phyloP scores from a whole-genome alignment of 2,329 filamentous ascomycete genomes.

The Nigrograna mackinnonii region DNA sequence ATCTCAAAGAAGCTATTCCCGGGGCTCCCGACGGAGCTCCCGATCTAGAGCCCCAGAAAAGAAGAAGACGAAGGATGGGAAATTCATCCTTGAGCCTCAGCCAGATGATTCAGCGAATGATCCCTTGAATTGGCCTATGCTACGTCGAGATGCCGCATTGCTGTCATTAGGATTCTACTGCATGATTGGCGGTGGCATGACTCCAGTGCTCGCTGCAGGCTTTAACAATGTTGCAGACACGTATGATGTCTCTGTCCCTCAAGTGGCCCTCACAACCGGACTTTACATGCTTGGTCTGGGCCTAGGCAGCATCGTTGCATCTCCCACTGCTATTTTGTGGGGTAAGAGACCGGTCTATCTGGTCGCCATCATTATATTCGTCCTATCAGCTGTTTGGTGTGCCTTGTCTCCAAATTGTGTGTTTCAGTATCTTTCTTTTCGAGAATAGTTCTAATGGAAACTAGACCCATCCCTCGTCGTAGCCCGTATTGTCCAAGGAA shows the following conservation, averaged over 20 bases:
- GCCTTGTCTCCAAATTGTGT: slow-evolving; percentile 64
- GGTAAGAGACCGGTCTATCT: slow-evolving; percentile 94
- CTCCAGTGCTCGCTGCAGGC: slow-evolving; percentile 84
- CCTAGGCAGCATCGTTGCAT: slow-evolving; percentile 79
- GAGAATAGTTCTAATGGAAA: slow-evolving; percentile 1
- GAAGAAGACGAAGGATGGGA: slow-evolving; percentile 80
- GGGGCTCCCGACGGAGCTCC: slow-evolving; percentile 14
- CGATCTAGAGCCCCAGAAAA: slow-evolving; percentile 45
- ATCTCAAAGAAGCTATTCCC: slow-evolving; percentile 4
- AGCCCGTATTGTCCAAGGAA: slow-evolving; percentile 83
- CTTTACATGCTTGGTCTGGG: slow-evolving; percentile 94
- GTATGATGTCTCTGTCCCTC: slow-evolving; percentile 68
- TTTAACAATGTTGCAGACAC: slow-evolving; percentile 77
- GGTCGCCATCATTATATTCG: slow-evolving; percentile 74
- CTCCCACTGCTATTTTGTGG: slow-evolving; percentile 86
- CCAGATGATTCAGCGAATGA: slow-evolving; percentile 90
- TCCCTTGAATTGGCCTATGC: slow-evolving; percentile 86
- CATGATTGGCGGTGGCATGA: slow-evolving; percentile 91
- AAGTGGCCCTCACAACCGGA: slow-evolving; percentile 85
- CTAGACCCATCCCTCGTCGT: slow-evolving; percentile 71
- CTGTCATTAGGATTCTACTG: slow-evolving; percentile 88
- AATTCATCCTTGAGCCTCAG: slow-evolving; percentile 87
- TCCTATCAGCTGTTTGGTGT: slow-evolving; percentile 79
- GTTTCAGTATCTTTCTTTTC: not conserved
- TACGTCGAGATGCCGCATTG: slow-evolving; percentile 79